Conservation (phyloP, 1,139 yeast species). For the Yamadazyma sp. region DNA sequence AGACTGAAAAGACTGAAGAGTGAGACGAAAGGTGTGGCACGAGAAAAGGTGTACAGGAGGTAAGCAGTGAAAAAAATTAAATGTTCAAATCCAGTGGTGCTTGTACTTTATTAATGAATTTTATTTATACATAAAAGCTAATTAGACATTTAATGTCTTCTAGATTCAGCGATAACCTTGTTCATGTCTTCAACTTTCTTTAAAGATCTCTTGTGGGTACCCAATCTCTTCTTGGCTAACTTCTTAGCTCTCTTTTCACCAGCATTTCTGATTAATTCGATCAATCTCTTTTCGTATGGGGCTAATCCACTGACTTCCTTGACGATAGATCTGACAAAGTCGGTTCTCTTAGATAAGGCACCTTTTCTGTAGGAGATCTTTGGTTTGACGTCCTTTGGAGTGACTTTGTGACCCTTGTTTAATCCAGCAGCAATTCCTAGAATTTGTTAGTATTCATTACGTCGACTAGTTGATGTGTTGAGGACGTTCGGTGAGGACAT, state of each 20-base stretch:
- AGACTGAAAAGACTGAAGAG: background rate
- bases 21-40: background rate
- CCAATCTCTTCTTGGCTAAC: conserved; percentile 99
- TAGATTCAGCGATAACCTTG: conserved; percentile 95
- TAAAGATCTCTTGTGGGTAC: conserved; percentile 99
- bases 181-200: conserved; percentile 99
- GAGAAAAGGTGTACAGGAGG: too few species aligned
- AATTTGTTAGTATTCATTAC: conserved; percentile 17
- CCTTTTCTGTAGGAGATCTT: conserved; percentile 98
- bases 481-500: too few species aligned
- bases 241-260: conserved; percentile 99
- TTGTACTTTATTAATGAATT: conserved; percentile 5
- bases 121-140: conserved; percentile 10
- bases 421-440: conserved; percentile 96
- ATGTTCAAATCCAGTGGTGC: too few species aligned
- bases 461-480: too few species aligned
- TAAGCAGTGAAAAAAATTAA: too few species aligned
- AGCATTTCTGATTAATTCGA: conserved; percentile 99
- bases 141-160: conserved; percentile 69
- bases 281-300: conserved; percentile 99
- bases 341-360: conserved; percentile 92
- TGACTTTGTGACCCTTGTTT: conserved; percentile 99
- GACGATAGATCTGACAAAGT: conserved; percentile 92
- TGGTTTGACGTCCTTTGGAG: conserved; percentile 90
- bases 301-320: conserved; percentile 99